Conservation (phyloP, 1,139 yeast genomes). For the Lodderomyces elongisporus region DNA sequence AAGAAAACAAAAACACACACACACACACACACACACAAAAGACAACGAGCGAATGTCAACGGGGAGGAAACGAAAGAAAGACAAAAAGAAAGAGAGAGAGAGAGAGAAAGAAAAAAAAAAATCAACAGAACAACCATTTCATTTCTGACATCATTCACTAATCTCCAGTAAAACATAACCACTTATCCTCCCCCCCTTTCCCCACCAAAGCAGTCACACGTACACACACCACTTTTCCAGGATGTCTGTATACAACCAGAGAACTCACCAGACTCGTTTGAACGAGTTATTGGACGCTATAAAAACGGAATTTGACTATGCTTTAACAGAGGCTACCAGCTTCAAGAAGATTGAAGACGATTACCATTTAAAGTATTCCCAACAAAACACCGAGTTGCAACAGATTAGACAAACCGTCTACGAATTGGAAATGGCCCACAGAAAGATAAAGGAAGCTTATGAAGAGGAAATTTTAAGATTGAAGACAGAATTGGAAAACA, state of each 20-base stretch:
- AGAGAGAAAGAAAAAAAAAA: conserved; percentile 1
- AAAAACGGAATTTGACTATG: conserved; percentile 84
- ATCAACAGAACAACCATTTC: not conserved
- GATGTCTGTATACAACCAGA: conserved; percentile 24
- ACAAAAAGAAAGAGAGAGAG: not conserved
- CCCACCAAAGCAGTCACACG: not conserved
- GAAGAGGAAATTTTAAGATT: conserved; percentile 87
- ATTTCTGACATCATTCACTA: conserved; percentile 1
- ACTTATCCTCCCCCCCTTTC: not conserved
- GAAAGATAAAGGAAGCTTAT: conserved; percentile 92
- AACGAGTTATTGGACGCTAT: conserved; percentile 85
- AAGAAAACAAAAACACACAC: too few species aligned
- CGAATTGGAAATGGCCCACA: conserved; percentile 90
- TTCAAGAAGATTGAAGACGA: conserved; percentile 92
- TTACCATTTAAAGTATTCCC: conserved; percentile 82
- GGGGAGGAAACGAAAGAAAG: not conserved
- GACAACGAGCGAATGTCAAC: too few species aligned
- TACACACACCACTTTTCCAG: conserved; percentile 3
- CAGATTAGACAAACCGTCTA: conserved; percentile 91
- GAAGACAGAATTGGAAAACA: conserved; percentile 77
- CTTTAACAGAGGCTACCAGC: conserved; percentile 80
- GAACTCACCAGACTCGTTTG: conserved; percentile 51
- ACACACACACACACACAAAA: too few species aligned
- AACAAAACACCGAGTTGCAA: conserved; percentile 91
- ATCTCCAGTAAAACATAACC: not conserved